phyloP scores from a whole-genome alignment of 306 rosid species.

The Citrullus colocynthis region DNA sequence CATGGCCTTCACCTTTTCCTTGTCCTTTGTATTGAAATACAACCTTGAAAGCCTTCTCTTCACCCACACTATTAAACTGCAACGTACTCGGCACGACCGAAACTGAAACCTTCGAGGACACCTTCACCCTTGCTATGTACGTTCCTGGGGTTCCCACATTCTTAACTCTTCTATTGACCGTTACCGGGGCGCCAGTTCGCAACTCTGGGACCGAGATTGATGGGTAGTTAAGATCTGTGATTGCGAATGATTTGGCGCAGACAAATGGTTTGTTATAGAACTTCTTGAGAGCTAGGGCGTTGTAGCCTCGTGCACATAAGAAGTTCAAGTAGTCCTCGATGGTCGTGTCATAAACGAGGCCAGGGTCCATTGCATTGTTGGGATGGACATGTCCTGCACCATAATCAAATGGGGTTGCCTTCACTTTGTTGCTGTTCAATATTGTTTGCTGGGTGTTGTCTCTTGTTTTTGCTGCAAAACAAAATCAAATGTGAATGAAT shows the following conservation, averaged over 20 bases:
- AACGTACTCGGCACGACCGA: constrained; percentile 19
- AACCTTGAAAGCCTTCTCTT: constrained; percentile 24
- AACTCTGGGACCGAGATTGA: constrained; percentile 14
- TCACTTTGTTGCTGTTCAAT: neutral
- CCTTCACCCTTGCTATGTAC: constrained; percentile 4
- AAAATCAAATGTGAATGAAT: neutral
- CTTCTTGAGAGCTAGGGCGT: neutral
- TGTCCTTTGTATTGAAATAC: neutral
- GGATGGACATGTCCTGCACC: constrained; percentile 49
- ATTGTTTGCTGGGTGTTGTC: neutral
- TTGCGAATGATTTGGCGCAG: constrained; percentile 16
- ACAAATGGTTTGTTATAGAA: constrained; percentile 12
- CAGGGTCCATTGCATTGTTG: constrained; percentile 34
- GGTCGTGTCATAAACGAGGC: constrained; percentile 44
- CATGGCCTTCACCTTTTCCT: neutral
- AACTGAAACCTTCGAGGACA: constrained; percentile 10
- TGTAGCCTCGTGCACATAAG: constrained; percentile 36
- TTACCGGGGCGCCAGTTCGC: neutral
- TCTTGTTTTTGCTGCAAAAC: neutral
- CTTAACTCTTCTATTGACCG: constrained; percentile 20
- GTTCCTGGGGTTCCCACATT: constrained; percentile 32
- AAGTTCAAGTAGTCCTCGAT: constrained; percentile 33
- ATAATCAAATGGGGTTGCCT: constrained; percentile 36
- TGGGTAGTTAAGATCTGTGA: constrained; percentile 40
- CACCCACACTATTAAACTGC: constrained; percentile 19